Evolutionary conservation across 139 green algal genomes (phyloP).

Genomic region (Chlorella sorokiniana): DNA sequence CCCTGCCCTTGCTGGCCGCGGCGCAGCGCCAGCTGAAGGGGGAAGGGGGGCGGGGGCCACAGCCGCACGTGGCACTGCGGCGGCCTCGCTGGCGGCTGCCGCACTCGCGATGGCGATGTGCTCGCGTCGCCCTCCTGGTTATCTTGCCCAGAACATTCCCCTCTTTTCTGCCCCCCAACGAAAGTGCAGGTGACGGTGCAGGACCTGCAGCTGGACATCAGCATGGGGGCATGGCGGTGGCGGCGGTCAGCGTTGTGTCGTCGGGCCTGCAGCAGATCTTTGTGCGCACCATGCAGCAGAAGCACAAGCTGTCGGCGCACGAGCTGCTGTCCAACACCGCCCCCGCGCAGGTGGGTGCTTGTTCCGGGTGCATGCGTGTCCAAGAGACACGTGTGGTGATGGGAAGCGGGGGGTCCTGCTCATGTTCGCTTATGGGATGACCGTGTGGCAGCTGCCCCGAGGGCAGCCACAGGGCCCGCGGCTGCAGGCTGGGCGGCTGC

Average conservation of each 20-base stretch:
- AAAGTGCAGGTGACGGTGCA: slow-evolving; percentile 74
- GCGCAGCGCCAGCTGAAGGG: too few relatives aligned
- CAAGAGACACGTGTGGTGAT: too few relatives aligned
- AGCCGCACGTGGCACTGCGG: too few relatives aligned
- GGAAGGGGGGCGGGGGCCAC: too few relatives aligned
- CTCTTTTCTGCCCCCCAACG: background rate
- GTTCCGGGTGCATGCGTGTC: too few relatives aligned
- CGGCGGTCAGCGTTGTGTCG: slow-evolving; percentile 79
- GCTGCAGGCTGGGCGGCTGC: too few relatives aligned
- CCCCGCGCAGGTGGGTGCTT: slow-evolving; percentile 68
- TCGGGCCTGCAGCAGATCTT: slow-evolving; percentile 93
- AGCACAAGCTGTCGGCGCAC: slow-evolving; percentile 74
- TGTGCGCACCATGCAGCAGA: slow-evolving; percentile 85
- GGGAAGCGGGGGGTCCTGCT: background rate
- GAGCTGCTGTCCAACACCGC: slow-evolving; percentile 89
- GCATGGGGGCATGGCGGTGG: slow-evolving; percentile 74
- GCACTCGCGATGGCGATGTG: too few relatives aligned
- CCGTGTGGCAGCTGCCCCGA: too few relatives aligned
- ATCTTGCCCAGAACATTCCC: background rate
- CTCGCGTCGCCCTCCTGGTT: background rate
- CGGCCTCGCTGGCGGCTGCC: too few relatives aligned
- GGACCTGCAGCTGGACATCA: slow-evolving; percentile 72
- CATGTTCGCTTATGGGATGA: too few relatives aligned
- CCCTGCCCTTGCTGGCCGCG: too few relatives aligned
- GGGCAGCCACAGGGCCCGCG: too few relatives aligned